Evolutionary conservation across 441 rosid genomes (phyloP), one percentile per base, ranked within the genome.

Genomic region (Eruca vesicaria): DNA sequence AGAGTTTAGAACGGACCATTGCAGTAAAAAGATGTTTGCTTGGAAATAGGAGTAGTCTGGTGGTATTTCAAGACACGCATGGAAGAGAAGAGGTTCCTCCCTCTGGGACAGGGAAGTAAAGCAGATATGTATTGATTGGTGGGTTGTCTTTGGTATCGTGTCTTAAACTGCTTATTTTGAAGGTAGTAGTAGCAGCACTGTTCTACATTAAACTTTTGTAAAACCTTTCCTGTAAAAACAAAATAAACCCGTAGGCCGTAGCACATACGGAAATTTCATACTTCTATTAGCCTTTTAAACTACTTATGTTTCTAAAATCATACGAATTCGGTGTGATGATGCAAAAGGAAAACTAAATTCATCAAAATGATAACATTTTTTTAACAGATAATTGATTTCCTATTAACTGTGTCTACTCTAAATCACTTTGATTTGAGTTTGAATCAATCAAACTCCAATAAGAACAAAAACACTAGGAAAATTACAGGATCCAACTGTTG

Each of bases 1-100:
- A 87, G 93, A 86, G 83, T 88, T 89, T 86, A 90, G 94, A 87
- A 90, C 99, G 78, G 99, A 96, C 98, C 97, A 73, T 92, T 85
- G 94, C 97, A 93, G 88, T 72, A 84, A 85, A 93, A 65, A 74
- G 78, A 72, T 79, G 79, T 75, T 76, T 72, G 81, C 84, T 89
- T 88, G 74, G 87, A 63, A 86, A 88, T 83, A 88, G 11, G 21
- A 48, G 79, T 82, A 82, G 82, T 79, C 81, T 78, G 86, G 84
- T 87, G 55, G 84, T 88, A 61, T 84, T 81, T 88, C 61, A 85
- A 77, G 77, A 78, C 62, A 72, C 87, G 92, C 90, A 93, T 73
- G 91, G 98, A 90, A 83, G 91, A 83, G 58, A 76, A 68, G 88
- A 86, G 78, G 84, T 81, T 86, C 91, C 92, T 86, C 91, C 93